A percentile compares a stretch with the other conserved stretches of the same genome.
Conservation (phyloP, 164 flowering plant species). For the Nymphaea thermarum region DNA sequence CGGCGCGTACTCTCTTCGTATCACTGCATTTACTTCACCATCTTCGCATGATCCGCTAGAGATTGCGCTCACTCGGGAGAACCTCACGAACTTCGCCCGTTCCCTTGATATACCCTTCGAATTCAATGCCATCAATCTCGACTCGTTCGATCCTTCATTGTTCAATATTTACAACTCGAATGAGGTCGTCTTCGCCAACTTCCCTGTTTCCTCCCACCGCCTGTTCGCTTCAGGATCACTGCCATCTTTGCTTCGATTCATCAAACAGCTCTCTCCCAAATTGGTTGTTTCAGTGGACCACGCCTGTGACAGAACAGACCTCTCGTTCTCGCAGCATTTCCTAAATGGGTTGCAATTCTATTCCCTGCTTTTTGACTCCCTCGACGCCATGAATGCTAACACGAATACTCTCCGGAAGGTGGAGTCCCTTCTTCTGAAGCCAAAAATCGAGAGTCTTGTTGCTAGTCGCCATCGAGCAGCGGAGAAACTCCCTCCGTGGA, state of each 20-base stretch:
- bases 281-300: slow-evolving; percentile 60
- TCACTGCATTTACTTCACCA: slow-evolving; percentile 44
- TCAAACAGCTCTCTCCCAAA: slow-evolving; percentile 60
- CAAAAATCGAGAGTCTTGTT: slow-evolving; percentile 44
- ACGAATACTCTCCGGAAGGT: slow-evolving; percentile 48
- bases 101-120: slow-evolving; percentile 42
- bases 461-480: slow-evolving; percentile 21
- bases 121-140: slow-evolving; percentile 42
- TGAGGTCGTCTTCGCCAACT: slow-evolving; percentile 58
- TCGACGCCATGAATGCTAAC: slow-evolving; percentile 45
- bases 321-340: slow-evolving; percentile 53
- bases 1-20: slow-evolving; percentile 24
- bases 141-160: slow-evolving; percentile 8
- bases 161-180: not conserved
- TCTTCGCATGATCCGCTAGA: slow-evolving; percentile 41
- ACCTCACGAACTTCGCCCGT: slow-evolving; percentile 48
- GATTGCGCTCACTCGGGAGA: slow-evolving; percentile 45
- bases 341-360: slow-evolving; percentile 42
- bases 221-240: not conserved
- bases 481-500: slow-evolving; percentile 8
- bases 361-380: slow-evolving; percentile 44
- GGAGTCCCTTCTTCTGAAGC: slow-evolving; percentile 53
- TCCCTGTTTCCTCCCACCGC: slow-evolving; percentile 28
- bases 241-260: slow-evolving; percentile 34
- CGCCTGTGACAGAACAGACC: slow-evolving; percentile 52